Evolutionary conservation across 768 basidiomycete species (phyloP).

Genomic region (Rhodotorula toruloides): DNA sequence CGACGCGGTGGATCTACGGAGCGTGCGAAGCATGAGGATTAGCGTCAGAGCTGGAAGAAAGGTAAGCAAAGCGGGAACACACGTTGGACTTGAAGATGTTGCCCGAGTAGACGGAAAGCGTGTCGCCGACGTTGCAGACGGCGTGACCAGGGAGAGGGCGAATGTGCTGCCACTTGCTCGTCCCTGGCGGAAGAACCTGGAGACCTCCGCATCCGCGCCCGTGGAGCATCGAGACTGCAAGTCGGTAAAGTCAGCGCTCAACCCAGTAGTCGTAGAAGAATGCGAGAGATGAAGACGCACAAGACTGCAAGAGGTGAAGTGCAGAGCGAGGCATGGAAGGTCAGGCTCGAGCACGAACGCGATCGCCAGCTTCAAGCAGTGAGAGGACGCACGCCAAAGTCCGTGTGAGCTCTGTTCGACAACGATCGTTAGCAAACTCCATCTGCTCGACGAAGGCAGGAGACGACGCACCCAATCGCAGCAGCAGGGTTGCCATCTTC

Average conservation of each 20-base stretch:
- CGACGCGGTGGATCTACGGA: constrained; percentile 33
- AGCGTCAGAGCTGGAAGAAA: background rate
- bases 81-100: constrained; percentile 30
- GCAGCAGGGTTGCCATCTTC: constrained; percentile 43
- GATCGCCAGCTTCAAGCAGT: too few relatives aligned
- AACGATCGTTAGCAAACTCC: too few relatives aligned
- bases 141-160: constrained; percentile 23
- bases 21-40: too few relatives aligned
- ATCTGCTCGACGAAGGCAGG: too few relatives aligned
- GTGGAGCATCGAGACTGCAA: constrained; percentile 34
- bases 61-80: background rate
- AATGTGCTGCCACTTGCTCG: constrained; percentile 32
- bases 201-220: constrained; percentile 36
- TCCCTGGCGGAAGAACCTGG: constrained; percentile 34
- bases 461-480: constrained; percentile 4
- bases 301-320: background rate
- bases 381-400: constrained; percentile 6
- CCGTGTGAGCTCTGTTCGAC: constrained; percentile 13
- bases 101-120: constrained; percentile 29
- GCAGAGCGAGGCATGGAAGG: too few relatives aligned
- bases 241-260: too few relatives aligned
- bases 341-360: too few relatives aligned
- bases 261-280: too few relatives aligned
- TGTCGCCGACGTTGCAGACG: constrained; percentile 32
- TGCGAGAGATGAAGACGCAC: too few relatives aligned